Evolutionary conservation across 805 yeast genomes (phyloP).

Genomic region (Metschnikowia reukaufii): DNA sequence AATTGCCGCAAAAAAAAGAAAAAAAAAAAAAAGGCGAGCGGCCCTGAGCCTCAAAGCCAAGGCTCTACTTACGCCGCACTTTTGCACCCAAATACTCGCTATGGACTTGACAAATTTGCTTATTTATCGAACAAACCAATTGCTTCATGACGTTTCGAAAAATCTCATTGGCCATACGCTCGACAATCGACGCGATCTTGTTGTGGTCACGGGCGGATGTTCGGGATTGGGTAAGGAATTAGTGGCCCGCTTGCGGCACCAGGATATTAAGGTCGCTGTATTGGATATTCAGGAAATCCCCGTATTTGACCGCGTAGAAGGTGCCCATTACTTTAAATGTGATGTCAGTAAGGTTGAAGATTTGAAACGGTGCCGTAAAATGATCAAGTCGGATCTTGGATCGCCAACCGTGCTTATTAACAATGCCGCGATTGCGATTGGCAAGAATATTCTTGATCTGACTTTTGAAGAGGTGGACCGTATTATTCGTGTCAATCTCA

Average conservation of each 20-base stretch:
- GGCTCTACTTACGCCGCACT: conserved; percentile 4
- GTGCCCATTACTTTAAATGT: conserved; percentile 59
- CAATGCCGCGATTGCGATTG: conserved; percentile 78
- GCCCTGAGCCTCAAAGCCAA: too few relatives aligned
- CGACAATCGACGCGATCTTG: conserved; percentile 58
- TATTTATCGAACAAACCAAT: conserved; percentile 11
- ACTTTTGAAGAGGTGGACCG: conserved; percentile 58
- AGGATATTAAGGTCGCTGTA: conserved; percentile 57
- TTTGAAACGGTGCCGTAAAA: conserved; percentile 40
- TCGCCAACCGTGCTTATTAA: conserved; percentile 68
- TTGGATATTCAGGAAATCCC: conserved; percentile 57
- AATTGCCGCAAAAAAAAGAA: background rate
- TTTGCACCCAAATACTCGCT: conserved; percentile 15
- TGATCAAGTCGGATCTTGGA: conserved; percentile 53
- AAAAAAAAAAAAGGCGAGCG: background rate
- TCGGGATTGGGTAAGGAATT: conserved; percentile 76
- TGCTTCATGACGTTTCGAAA: conserved; percentile 12
- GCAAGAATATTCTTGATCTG: conserved; percentile 55
- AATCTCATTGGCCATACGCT: conserved; percentile 47
- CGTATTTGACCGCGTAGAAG: conserved; percentile 29
- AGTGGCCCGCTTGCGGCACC: conserved; percentile 43
- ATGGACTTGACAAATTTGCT: conserved; percentile 15
- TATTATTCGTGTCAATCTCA: conserved; percentile 64
- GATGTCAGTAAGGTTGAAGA: conserved; percentile 61
- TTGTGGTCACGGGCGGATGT: conserved; percentile 81